Evolutionary conservation across 2,329 filamentous ascomycete species (phyloP), one percentile per base, ranked within the genome.

Genomic region (Biscogniauxia mediterranea): DNA sequence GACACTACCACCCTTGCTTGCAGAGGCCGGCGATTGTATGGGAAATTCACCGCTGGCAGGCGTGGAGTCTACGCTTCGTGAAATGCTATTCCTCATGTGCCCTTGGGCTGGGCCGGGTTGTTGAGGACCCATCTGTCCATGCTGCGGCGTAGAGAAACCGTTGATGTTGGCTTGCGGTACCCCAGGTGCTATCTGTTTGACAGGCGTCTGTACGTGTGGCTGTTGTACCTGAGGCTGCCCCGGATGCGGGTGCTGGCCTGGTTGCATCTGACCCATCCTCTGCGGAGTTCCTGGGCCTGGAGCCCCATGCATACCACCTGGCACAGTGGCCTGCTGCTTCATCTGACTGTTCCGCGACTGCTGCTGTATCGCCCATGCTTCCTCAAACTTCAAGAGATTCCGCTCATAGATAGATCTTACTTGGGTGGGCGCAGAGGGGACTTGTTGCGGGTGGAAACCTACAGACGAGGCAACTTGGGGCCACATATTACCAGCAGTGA

Each of bases 341-440:
- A 83, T 81, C 68, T 82, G 81, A 52, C 81, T 78, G 25, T 79
- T 80, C 65, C 80, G 81, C 1, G 38, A 46, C 63, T 86, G 85
- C 67, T 85, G 83, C 38, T 85, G 83, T 32, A 81, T 79, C 42
- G 83, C 71, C 79, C 84, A 90, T 1, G 83, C 84, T 61, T 88
- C 85, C 73, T 97, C 93, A 66, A 96, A 97, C 32, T 88, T 84
- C 25, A 84, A 78, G 5, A 97, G 78, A 66, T 93, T 93, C 42
- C 85, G 83, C 69, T 93, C 89, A 74, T 95, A 96, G 6, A 91
- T 83, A 26, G 83, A 81, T 68, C 88, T 86, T 67, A 97, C 75
- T 67, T 95, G 88, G 61, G 85, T 83, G 1, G 86, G 82, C 0
- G 91, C 92, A 9, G 81, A 84, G 1, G 88, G 89, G 58, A 85